Evolutionary conservation across 179 eudicot species (phyloP), one percentile per base, ranked within the genome.

Genomic region (Spinacia oleracea): DNA sequence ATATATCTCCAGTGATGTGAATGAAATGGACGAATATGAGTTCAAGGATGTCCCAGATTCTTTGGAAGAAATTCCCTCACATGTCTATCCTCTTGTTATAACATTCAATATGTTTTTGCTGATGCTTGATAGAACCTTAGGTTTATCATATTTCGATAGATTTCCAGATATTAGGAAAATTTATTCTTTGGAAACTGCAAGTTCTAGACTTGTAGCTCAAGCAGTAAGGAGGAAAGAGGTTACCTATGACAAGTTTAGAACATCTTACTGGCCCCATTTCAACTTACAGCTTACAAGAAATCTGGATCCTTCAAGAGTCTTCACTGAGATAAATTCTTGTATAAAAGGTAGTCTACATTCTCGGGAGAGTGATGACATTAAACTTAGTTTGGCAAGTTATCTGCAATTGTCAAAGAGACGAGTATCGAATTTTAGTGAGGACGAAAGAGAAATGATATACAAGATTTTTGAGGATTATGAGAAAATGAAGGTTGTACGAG

Each of bases 121-220:
- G 75, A 89, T 91, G 97, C 89, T 92, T 7, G 91, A 92, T 77
- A 87, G 91, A 32, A 76, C 90, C 31, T 16, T 88, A 38, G 89
- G 91, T 2, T 53, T 59, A 20, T 88, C 97, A 9, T 92, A 81
- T 79, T 92, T 92, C 65, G 84, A 80, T 46, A 86, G 89, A 79
- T 91, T 91, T 79, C 77, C 40, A 6, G 84, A 81, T 31, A 31
- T 71, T 27, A 50, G 74, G 84, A 63, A 10, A 71, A 78, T 70
- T 8, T 55, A 5, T 66, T 62, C 27, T 58, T 78, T 15, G 74
- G 76, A 27, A 50, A 48, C 43, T 27, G 81, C 46, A 59, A 77
- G 58, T 59, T 76, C 63, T 25, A 70, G 78, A 65, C 83, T 89
- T 66, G 75, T 85, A 73, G 87, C 85, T 5, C 73, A 80, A 15